Conservation (phyloP, 73 alveolate genomes). For the Urostyla sp. region DNA sequence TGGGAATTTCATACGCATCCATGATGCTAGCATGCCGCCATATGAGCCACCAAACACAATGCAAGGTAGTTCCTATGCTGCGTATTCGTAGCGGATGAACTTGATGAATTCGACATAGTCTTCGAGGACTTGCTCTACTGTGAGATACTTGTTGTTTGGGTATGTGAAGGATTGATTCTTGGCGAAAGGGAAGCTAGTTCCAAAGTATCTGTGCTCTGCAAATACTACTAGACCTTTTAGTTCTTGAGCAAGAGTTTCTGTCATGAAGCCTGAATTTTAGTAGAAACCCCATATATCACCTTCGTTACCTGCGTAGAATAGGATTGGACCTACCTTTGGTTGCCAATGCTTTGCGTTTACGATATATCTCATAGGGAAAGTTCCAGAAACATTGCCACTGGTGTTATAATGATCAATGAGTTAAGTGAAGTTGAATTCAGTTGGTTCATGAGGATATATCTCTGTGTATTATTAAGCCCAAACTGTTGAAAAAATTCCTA, state of each 20-base stretch:
- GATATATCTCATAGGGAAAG: slow-evolving; percentile 53
- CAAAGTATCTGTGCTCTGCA: slow-evolving; percentile 84
- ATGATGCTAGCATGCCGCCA: slow-evolving; percentile 87
- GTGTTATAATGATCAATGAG: slow-evolving; percentile 7
- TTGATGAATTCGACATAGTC: slow-evolving; percentile 66
- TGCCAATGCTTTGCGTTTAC: slow-evolving; percentile 58
- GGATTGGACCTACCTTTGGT: slow-evolving; percentile 69
- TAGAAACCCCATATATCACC: slow-evolving; percentile 72
- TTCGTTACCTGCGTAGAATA: slow-evolving; percentile 83
- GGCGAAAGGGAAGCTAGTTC: slow-evolving; percentile 77
- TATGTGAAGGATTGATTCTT: slow-evolving; percentile 49
- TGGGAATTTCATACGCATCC: slow-evolving; percentile 84
- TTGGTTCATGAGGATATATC: too few relatives aligned
- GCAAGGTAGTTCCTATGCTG: slow-evolving; percentile 42
- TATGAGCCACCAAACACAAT: slow-evolving; percentile 86
- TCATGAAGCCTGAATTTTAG: slow-evolving; percentile 74
- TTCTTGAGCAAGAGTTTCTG: slow-evolving; percentile 69
- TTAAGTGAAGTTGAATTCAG: too few relatives aligned
- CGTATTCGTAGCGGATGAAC: slow-evolving; percentile 23
- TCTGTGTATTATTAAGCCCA: too few relatives aligned
- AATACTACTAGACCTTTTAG: slow-evolving; percentile 69
- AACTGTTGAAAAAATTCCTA: too few relatives aligned
- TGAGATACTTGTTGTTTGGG: slow-evolving; percentile 61
- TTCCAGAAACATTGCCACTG: neutral
- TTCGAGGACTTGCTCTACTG: slow-evolving; percentile 69